Evolutionary conservation across 2,329 filamentous ascomycete genomes (phyloP), one percentile per base, ranked within the genome.

Genomic region (Beauveria sp.): DNA sequence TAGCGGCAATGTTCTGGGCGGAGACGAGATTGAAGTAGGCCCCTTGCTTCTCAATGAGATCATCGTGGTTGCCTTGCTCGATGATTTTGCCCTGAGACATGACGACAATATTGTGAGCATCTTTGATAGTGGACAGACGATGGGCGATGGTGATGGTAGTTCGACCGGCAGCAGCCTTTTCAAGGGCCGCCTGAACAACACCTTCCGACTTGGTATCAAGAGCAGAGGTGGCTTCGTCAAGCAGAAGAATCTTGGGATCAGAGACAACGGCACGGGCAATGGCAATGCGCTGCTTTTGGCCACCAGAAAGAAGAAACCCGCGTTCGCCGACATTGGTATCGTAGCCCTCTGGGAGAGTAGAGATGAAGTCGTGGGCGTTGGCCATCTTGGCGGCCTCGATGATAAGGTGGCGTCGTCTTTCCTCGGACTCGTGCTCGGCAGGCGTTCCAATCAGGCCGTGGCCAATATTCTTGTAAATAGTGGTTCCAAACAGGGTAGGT

Each of bases 111-210:
- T 96, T 97, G 74, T 98, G 89, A 0, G 93, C 93, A 65, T 92
- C 87, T 74, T 87, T 92, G 77, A 99, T 96, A 6, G 95, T 99
- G 0, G 92, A 96, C 9, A 99, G 81, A 67, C 93, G 88, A 77
- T 99, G 95, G 49, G 95, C 95, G 73, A 99, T 98, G 7, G 93
- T 90, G 67, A 98, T 96, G 2, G 95, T 98, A 0, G 95, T 99
- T 59, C 95, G 85, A 26, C 93, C 93, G 65, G 89, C 82, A 1
- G 92, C 84, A 28, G 93, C 95, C 55, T 85, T 88, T 68, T 98
- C 93, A 9, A 99, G 81, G 20, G 95, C 95, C 47, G 91, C 91
- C 73, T 98, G 95, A 1, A 99, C 93, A 10, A 96, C 89, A 51
- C 91, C 92, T 76, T 99, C 95, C 0, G 91, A 96, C 71, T 95